Conservation (phyloP, 2,329 filamentous ascomycete genomes). For the Fusarium verrucosum region DNA sequence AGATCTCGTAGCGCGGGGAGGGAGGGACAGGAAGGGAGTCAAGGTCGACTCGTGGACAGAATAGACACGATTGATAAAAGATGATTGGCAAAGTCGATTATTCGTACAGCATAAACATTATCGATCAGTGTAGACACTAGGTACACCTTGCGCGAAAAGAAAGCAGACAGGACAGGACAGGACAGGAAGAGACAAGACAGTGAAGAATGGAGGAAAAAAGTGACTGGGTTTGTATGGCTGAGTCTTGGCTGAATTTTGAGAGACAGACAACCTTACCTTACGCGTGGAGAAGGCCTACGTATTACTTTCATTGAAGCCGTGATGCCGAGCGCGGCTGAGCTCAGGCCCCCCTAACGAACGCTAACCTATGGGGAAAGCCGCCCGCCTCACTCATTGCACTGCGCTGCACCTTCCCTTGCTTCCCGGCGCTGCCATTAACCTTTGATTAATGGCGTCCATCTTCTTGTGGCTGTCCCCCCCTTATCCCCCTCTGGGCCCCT, state of each 20-base stretch:
- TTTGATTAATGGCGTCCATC: conserved; percentile 39
- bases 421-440: conserved; percentile 10
- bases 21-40: background rate
- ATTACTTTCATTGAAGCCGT: conserved; percentile 38
- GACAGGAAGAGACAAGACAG: too few species aligned
- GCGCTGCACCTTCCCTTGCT: conserved; percentile 1
- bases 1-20: conserved; percentile 2
- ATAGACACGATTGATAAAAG: background rate
- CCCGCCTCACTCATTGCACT: conserved; percentile 5
- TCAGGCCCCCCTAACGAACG: conserved; percentile 28
- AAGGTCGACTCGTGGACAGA: background rate
- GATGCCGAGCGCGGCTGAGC: conserved; percentile 46
- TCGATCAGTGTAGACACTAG: conserved; percentile 29
- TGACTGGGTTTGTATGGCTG: conserved; percentile 33
- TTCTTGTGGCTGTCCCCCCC: conserved; percentile 37
- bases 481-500: conserved; percentile 28
- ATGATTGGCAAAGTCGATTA: conserved; percentile 17
- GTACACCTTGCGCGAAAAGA: conserved; percentile 12
- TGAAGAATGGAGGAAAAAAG: conserved; percentile 17
- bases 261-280: too few species aligned
- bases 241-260: conserved; percentile 39
- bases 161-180: too few species aligned
- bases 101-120: conserved; percentile 37
- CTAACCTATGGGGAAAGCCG: conserved; percentile 34
- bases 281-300: conserved; percentile 44